A percentile compares a stretch with the other conserved stretches of the same genome.
Conservation (phyloP, 306 rosid genomes). For the Corylus americana region DNA sequence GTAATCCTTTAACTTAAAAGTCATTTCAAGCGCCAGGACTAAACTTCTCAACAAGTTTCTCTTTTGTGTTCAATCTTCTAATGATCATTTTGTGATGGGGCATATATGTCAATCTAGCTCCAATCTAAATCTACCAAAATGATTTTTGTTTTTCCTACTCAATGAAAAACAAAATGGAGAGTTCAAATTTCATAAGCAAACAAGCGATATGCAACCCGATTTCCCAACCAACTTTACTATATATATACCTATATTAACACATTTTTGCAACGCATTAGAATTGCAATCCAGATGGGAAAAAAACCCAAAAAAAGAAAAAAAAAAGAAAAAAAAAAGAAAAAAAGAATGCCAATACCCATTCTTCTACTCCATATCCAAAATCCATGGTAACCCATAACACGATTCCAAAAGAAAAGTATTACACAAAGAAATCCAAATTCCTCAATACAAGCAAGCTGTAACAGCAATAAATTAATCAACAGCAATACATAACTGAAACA, state of each 20-base stretch:
- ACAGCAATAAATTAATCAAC: not conserved
- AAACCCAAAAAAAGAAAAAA: not conserved
- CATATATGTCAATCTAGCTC: not conserved
- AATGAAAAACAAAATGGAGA: not conserved
- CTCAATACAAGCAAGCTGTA: not conserved
- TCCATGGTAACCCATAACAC: too few species aligned
- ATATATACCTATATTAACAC: constrained; percentile 4
- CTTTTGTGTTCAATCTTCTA: not conserved
- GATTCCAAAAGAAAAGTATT: not conserved
- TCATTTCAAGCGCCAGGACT: not conserved
- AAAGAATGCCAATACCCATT: not conserved
- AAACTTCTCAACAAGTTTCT: not conserved
- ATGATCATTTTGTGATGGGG: not conserved
- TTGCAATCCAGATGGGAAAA: not conserved
- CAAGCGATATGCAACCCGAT: not conserved
- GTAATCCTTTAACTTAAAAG: not conserved
- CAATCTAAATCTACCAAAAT: not conserved
- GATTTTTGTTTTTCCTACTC: not conserved
- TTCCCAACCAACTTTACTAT: constrained; percentile 13
- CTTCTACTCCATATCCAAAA: not conserved
- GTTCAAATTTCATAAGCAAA: not conserved
- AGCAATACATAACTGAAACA: not conserved
- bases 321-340: not conserved
- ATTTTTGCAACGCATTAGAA: not conserved
- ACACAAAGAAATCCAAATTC: not conserved